Conservation (phyloP, 805 yeast species). For the Sugiyamaella smithiae region DNA sequence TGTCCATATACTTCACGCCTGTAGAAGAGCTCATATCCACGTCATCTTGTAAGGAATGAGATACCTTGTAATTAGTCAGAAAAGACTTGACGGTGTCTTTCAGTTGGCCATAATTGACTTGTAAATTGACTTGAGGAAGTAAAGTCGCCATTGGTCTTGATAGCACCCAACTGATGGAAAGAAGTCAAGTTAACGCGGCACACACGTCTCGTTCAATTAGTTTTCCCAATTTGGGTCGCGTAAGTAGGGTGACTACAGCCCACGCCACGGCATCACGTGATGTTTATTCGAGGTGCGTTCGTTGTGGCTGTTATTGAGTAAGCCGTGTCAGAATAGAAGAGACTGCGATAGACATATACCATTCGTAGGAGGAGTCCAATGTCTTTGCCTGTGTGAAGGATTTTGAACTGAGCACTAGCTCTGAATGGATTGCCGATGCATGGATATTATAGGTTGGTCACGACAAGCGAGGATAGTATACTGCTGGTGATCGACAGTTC, state of each 20-base stretch:
- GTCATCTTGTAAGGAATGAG: conserved; percentile 7
- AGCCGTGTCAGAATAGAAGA: no score
- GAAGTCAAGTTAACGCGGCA: not conserved
- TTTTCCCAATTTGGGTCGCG: conserved; percentile 3
- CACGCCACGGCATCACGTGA: not conserved
- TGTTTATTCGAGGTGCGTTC: not conserved
- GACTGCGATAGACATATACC: no score
- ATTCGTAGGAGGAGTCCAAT: no score
- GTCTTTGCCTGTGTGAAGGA: no score
- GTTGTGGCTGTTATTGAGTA: no score
- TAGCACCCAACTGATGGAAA: not conserved
- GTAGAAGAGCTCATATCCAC: conserved; percentile 10
- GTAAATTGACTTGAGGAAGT: conserved; percentile 64
- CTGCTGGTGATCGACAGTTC: no score
- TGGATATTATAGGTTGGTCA: no score
- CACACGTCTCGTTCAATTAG: conserved; percentile 5
- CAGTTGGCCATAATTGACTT: conserved; percentile 70
- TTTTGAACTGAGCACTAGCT: no score
- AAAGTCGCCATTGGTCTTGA: conserved; percentile 27
- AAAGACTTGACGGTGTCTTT: conserved; percentile 60
- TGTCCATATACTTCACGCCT: conserved; percentile 59
- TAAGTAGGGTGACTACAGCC: not conserved
- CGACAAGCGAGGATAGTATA: no score
- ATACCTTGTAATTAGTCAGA: conserved; percentile 59
- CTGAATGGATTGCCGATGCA: no score